Evolutionary conservation across 208 protist genomes (phyloP).

Genomic region (Leishmania martiniquensis): DNA sequence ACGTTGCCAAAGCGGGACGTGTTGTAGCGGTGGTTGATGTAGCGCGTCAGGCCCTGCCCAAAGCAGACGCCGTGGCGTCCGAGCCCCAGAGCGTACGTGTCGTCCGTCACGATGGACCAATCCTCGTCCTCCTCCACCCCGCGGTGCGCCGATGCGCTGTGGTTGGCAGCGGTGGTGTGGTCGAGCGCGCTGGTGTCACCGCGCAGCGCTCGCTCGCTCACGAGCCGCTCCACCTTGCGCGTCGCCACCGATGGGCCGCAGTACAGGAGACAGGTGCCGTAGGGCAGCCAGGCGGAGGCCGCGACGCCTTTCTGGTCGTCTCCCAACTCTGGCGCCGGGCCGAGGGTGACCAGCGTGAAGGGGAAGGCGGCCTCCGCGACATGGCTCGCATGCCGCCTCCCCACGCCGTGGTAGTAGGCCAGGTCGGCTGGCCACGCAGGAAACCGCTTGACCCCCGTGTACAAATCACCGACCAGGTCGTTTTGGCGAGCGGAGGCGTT

Average conservation of each 20-base stretch:
- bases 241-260: conserved; percentile 64
- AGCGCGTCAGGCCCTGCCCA: conserved; percentile 78
- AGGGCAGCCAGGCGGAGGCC: conserved; percentile 63
- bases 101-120: conserved; percentile 54
- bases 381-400: conserved; percentile 46
- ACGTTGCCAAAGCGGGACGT: conserved; percentile 82
- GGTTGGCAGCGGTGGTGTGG: neutral
- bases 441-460: conserved; percentile 60
- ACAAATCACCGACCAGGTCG: conserved; percentile 29
- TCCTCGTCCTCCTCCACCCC: conserved; percentile 40
- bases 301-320: conserved; percentile 62
- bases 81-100: conserved; percentile 85
- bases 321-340: conserved; percentile 59
- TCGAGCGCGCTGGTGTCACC: neutral
- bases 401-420: conserved; percentile 80
- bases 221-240: conserved; percentile 51
- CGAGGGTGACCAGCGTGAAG: conserved; percentile 74
- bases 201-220: conserved; percentile 7
- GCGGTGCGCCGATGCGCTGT: neutral
- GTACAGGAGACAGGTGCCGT: conserved; percentile 85
- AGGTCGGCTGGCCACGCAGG: conserved; percentile 56
- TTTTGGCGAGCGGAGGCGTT: neutral
- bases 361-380: conserved; percentile 66
- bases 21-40: conserved; percentile 92
- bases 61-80: conserved; percentile 75